Evolutionary conservation across 352 stramenopile species (phyloP).

Genomic region (Globisporangium apiculatum): DNA sequence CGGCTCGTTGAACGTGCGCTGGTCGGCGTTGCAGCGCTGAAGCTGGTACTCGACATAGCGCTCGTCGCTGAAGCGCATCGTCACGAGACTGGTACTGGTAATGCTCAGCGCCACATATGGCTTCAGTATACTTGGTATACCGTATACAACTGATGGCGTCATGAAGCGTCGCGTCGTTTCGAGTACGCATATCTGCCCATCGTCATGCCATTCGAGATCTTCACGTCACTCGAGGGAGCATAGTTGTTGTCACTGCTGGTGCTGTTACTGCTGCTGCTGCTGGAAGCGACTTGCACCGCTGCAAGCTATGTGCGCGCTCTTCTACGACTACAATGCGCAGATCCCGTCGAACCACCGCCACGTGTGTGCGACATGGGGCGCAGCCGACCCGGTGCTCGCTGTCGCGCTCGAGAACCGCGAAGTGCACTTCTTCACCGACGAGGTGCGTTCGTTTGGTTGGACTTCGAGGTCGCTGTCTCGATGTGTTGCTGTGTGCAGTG

Average conservation of each 20-base stretch:
- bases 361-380: conserved; percentile 74
- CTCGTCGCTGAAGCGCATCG: conserved; percentile 13
- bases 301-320: conserved; percentile 39
- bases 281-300: not conserved
- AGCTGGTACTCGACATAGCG: conserved; percentile 23
- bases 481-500: not conserved
- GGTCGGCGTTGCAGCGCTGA: conserved; percentile 17
- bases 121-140: too few relatives aligned
- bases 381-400: conserved; percentile 76
- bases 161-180: conserved; percentile 6
- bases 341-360: conserved; percentile 58
- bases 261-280: not conserved
- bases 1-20: conserved; percentile 21
- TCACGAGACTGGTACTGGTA: not conserved
- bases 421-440: conserved; percentile 88
- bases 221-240: not conserved
- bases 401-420: conserved; percentile 77
- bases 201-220: not conserved
- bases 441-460: conserved; percentile 28
- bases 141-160: too few relatives aligned
- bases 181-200: not conserved
- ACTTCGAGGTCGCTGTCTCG: not conserved
- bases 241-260: too few relatives aligned
- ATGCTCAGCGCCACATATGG: too few relatives aligned
- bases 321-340: conserved; percentile 80